Evolutionary conservation across 2,329 filamentous ascomycete species (phyloP).

Genomic region (Calonectria leucothoes): DNA sequence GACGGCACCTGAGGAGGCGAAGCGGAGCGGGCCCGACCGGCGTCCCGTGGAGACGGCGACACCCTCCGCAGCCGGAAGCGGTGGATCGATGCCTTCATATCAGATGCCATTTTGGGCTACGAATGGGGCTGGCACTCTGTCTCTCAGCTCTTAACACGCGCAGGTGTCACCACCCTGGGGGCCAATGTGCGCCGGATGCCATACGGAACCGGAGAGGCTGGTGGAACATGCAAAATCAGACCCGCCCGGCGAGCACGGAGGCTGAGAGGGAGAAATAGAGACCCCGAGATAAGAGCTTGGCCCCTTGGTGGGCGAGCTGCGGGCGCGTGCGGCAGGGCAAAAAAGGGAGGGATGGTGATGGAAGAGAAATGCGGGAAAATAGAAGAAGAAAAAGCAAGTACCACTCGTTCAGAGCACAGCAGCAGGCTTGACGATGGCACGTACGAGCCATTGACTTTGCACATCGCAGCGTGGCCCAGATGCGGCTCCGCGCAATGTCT

Average conservation of each 20-base stretch:
- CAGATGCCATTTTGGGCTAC: slow-evolving; percentile 39
- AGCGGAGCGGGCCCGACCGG: slow-evolving; percentile 43
- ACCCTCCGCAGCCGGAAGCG: slow-evolving; percentile 40
- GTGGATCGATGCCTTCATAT: slow-evolving; percentile 43
- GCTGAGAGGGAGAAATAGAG: neutral
- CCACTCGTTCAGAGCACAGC: neutral
- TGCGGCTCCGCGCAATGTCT: slow-evolving; percentile 28
- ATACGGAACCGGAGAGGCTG: neutral
- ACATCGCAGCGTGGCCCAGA: neutral
- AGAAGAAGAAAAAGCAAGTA: slow-evolving; percentile 12
- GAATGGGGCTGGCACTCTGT: neutral
- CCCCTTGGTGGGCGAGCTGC: neutral
- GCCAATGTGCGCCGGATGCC: neutral
- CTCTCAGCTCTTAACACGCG: neutral
- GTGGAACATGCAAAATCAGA: neutral
- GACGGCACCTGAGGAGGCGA: slow-evolving; percentile 34
- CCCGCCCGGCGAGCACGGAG: neutral
- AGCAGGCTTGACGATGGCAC: neutral
- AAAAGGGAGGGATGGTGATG: neutral
- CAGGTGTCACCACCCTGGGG: neutral
- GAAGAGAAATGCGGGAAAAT: neutral
- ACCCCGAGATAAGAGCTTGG: neutral
- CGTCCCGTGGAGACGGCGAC: slow-evolving; percentile 38
- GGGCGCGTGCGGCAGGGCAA: neutral
- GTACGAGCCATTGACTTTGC: neutral